A percentile compares a stretch with the other conserved stretches of the same genome.
phyloP scores from a whole-genome alignment of 768 basidiomycete genomes.

The Hysterangium stoloniferum region DNA sequence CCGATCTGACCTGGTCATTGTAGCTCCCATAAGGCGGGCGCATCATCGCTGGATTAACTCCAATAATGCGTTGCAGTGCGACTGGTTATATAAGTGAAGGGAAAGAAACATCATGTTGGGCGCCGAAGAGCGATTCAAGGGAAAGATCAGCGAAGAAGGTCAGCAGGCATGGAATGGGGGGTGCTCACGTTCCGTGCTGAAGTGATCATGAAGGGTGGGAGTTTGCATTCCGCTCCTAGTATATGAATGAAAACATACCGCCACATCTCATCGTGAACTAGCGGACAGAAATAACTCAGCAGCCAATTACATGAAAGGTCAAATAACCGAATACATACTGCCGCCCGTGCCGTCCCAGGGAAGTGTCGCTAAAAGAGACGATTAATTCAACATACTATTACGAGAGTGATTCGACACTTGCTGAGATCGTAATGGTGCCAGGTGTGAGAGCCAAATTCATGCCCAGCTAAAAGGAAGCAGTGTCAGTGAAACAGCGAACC shows the following conservation, averaged over 20 bases:
- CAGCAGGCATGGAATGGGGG: not conserved
- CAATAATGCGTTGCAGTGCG: conserved; percentile 34
- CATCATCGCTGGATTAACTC: conserved; percentile 39
- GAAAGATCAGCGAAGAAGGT: not conserved
- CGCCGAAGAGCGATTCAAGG: not conserved
- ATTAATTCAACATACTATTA: conserved; percentile 2
- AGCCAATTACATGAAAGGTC: too few relatives aligned
- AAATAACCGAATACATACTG: conserved; percentile 19
- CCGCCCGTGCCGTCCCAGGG: not conserved
- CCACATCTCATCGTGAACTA: conserved; percentile 8
- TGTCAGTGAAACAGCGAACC: not conserved
- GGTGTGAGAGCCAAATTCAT: conserved; percentile 39
- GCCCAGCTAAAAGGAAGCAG: conserved; percentile 25
- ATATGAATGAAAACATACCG: not conserved
- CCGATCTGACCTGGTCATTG: conserved; percentile 30
- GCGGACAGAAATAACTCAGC: conserved; percentile 23
- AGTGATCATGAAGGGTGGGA: conserved; percentile 20
- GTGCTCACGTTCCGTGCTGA: conserved; percentile 29
- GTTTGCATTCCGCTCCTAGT: too few relatives aligned
- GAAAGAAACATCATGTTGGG: not conserved
- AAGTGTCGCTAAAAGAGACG: not conserved
- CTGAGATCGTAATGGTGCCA: conserved; percentile 29
- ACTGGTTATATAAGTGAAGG: conserved; percentile 14
- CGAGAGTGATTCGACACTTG: not conserved
- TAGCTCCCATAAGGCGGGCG: conserved; percentile 39